Evolutionary conservation across 2,329 filamentous ascomycete species (phyloP), one percentile per base, ranked within the genome.

Genomic region (Colletotrichum graminicola): DNA sequence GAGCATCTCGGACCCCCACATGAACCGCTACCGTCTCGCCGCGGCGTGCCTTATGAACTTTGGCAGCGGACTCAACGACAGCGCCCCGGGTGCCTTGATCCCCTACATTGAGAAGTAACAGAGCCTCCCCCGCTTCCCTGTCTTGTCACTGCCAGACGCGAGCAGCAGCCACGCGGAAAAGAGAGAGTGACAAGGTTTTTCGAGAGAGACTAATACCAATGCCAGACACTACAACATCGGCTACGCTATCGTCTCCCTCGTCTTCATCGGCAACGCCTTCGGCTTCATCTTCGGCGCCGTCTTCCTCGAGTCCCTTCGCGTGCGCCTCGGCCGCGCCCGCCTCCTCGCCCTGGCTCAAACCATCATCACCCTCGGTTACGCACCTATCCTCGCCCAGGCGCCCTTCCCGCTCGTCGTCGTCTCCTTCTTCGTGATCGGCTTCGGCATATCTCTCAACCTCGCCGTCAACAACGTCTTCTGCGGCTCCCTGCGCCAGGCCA

Each of bases 221-320:
- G 12, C 10, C 56, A 89, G 87, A 55, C 80, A 92, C 76, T 97
- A 95, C 77, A 75, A 85, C 69, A 93, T 96, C 67, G 91, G 91
- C 52, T 95, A 96, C 78, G 92, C 90, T 2, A 81, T 94, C 11
- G 92, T 96, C 3, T 95, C 94, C 2, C 84, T 95, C 47, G 93
- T 97, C 76, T 97, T 96, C 82, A 88, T 96, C 39, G 89, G 91
- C 55, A 93, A 93, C 75, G 93, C 94, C 0, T 74, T 91, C 5
- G 94, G 94, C 21, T 97, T 94, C 82, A 90, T 97, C 76, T 79
- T 87, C 16, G 91, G 92, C 1, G 93, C 93, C 1, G 88, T 91
- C 47, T 85, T 92, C 73, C 87, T 92, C n/a, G 91, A 94, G 76
- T 80, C 82, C 1, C 82, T 94, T 5, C 86, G 91, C 65, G 81